Base-by-base conservation (phyloP, 495 filamentous ascomycete genomes). In the Pseudoneurospora amorphoporcata region DNA sequence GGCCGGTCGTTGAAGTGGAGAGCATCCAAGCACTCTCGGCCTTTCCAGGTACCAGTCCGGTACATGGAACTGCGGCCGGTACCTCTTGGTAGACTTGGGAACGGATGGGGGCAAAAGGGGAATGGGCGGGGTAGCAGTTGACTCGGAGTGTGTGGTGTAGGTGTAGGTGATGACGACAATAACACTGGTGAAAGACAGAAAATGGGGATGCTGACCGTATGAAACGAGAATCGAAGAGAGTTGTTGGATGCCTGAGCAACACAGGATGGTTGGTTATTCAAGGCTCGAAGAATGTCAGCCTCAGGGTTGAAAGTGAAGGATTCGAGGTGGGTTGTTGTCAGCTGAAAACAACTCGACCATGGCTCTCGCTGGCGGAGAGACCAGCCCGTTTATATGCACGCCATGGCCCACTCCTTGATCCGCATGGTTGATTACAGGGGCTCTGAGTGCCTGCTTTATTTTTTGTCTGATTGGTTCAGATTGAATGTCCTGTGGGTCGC, bases 351-450 rank as follows among this genome's bases (percentile, higher is more conserved):
- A 74, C 32, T 35, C 58, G 42, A 69, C 58, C 61, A 43, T 61
- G 43, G 71, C 40, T 47, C 61, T 68, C 53, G 35, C 8, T 68
- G 72, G 71, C 70, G 75, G 75, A 75, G 68, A 42, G 53, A 35
- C n/a, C 74, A 72, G 42, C 39, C 73, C 71, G 73, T 76, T 78
- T 78, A 78, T 78, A 76, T 78, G 75, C 72, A 71, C 70, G 40
- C 41, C 70, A 72, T 19, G 71, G 70, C 39, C 71, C 69, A 42
- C 40, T 29, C 39, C 68, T 19, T 72, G 43, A 69, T 42, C 12
- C 38, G 43, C 68, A 72, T 72, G 61, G 58, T 70, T 70, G 69
- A 78, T 74, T 72, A 72, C 72, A 71, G 47, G 70, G 72, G 43
- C 35, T 45, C 35, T 35, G 42, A 53, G 45, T 23, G n/a, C 19